Base-by-base conservation (phyloP, 371 early-diverging fungal genomes). In the Apophysomyces elegans region DNA sequence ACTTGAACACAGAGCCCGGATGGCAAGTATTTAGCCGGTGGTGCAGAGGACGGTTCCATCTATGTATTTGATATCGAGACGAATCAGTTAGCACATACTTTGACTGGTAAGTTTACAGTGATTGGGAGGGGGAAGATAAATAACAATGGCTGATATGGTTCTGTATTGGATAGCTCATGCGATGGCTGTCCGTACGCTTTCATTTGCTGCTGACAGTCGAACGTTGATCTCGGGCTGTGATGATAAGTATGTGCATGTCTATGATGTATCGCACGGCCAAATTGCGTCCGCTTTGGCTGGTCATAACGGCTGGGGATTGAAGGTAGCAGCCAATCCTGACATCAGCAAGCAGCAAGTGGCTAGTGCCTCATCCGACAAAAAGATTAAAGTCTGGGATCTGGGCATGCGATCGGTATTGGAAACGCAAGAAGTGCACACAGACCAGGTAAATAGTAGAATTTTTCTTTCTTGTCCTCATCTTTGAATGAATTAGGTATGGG, bases 371-470 rank as follows among this genome's bases (percentile, higher is more conserved):
- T 88, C 89, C 61, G 95, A 94, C 70, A 88, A 89, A 62, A 85
- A 86, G 59, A 86, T 93, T 61, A 94, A 93, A 73, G 77, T 94
- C 14, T 94, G 95, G 95, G 92, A 93, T 77, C 66, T 91, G 46
- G 84, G 84, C 41, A 80, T 84, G 39, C 78, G 88, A 59, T 87
- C 90, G 43, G 91, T 92, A 66, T 71, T 92, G 36, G 93, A 93
- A 69, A 93, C 92, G 16, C 90, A 93, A 68, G 92, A 92, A 67
- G 83, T 84, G 0, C 93, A 93, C 64, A 81, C 82, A 9, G 93
- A 92, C 64, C 93, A 91, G 79, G 86, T 86, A 80, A n/a, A 21
- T 26, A 47, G 14, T 14, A 8, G 5, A 38, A 56, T 18, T 50
- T 32, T 36, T 41, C 0, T 21, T 39, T 9, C 7, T 9, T 45